Evolutionary conservation across 192 early-diverging fungal species (phyloP).

Genomic region (Backusella tuberculispora): DNA sequence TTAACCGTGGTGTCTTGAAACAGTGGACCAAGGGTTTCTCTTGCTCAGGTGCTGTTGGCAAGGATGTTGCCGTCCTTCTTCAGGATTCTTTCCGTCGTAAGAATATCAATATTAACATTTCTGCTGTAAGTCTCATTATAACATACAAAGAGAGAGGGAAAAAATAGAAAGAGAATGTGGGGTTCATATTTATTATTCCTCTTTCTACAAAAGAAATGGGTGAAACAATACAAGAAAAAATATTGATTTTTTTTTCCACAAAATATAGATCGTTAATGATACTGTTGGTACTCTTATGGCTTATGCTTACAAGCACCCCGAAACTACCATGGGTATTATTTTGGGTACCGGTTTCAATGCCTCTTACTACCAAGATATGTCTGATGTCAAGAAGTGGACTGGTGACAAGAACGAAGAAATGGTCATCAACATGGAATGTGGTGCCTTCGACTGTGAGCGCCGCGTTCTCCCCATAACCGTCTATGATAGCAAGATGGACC

Average conservation of each 20-base stretch:
- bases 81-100: constrained; percentile 80
- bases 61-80: constrained; percentile 75
- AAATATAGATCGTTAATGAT: constrained; percentile 84
- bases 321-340: constrained; percentile 86
- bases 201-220: neutral
- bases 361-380: constrained; percentile 63
- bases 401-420: constrained; percentile 56
- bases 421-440: constrained; percentile 96
- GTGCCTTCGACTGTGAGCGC: constrained; percentile 83
- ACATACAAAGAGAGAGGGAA: neutral
- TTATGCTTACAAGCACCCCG: constrained; percentile 79
- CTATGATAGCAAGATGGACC: constrained; percentile 84
- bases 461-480: constrained; percentile 78
- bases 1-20: constrained; percentile 70
- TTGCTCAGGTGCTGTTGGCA: constrained; percentile 71
- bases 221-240: neutral
- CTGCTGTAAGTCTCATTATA: constrained; percentile 33
- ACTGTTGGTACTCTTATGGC: constrained; percentile 93
- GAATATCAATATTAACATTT: constrained; percentile 70
- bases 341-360: constrained; percentile 92
- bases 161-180: neutral
- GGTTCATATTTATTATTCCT: neutral
- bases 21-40: constrained; percentile 93
- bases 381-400: constrained; percentile 50
- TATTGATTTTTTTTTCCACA: neutral